Evolutionary conservation across 768 basidiomycete species (phyloP), one percentile per base, ranked within the genome.

Genomic region (Kwoniella shandongensis): DNA sequence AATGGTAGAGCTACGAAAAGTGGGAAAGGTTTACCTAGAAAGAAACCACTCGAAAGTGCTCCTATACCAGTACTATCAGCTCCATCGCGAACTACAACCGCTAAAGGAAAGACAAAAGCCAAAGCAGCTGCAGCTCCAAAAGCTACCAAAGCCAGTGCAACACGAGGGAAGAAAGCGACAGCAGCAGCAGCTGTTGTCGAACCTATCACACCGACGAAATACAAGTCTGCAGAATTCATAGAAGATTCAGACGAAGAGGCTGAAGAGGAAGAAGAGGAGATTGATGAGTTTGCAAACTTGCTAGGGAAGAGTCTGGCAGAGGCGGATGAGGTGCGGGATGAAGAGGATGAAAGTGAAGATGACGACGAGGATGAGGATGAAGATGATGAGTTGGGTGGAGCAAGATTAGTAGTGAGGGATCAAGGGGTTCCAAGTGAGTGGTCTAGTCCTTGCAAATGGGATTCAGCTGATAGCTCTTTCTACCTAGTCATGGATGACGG

Each of bases 191-290:
- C 20, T 8, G 17, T 35, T 26, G 29, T 15, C 22, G 22, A 25
- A 0, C 40, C 40, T 7, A 42, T 42, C 40, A 40, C 54, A 20
- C 30, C 52, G n/a, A 57, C 63, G 25, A 72, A 72, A 41, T 50
- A 51, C 53, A 72, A 72, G 30, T 68, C 66, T 15, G 58, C 61
- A 1, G 70, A 66, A 30, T 62, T 64, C 26, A 72, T 72, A 23
- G 67, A 69, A 26, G 70, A 72, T 46, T 72, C 70, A 20, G 70
- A 72, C 39, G 70, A 67, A 38, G 70, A 72, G 44, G 50, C 45
- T 10, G 55, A 40, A 18, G 57, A 18, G 15, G 66, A 47, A 45
- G 62, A 61, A 12, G 57, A 62, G n/a, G 58, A 60, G 35, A 53
- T 64, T 2, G 69, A 72, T 39, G 70, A 72, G 29, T 72, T 72